A percentile compares a stretch with the other conserved stretches of the same genome.
phyloP scores from a whole-genome alignment of 768 basidiomycete species.

The Termitomyces sp. region DNA sequence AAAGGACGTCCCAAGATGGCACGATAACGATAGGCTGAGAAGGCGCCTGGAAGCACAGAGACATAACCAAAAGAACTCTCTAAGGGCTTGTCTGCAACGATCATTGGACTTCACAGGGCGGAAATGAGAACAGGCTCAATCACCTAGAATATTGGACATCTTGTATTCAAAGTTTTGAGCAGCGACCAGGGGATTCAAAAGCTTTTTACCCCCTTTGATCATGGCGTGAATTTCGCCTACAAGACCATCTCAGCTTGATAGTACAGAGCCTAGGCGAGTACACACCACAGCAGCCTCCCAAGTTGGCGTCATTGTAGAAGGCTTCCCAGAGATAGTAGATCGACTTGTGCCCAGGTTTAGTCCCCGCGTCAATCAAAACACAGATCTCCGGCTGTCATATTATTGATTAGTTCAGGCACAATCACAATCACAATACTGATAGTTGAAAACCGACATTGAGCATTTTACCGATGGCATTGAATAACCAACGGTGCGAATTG shows the following conservation, averaged over 20 bases:
- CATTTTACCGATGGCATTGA: conserved; percentile 87
- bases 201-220: conserved; percentile 89
- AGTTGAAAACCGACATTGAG: conserved; percentile 50
- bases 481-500: conserved; percentile 93
- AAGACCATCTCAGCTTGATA: not conserved
- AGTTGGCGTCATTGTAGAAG: conserved; percentile 72
- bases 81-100: conserved; percentile 71
- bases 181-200: conserved; percentile 88
- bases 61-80: conserved; percentile 97
- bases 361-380: conserved; percentile 91
- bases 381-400: conserved; percentile 75
- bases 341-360: conserved; percentile 93
- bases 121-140: conserved; percentile 6
- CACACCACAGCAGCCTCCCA: conserved; percentile 83
- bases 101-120: not conserved
- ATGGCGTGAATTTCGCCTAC: conserved; percentile 87
- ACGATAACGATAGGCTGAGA: conserved; percentile 92
- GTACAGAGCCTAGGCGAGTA: not conserved
- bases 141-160: conserved; percentile 94
- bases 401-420: not conserved
- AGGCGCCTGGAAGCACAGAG: conserved; percentile 92
- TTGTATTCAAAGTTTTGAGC: conserved; percentile 98
- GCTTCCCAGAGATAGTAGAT: conserved; percentile 96
- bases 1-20: conserved; percentile 88
- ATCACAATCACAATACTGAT: too few species aligned